These are phyloP conservation scores for Tympanopsis confertula DNA, from an alignment of 2,329 filamentous ascomycete genomes.

Conservation along the genomic window DNA sequence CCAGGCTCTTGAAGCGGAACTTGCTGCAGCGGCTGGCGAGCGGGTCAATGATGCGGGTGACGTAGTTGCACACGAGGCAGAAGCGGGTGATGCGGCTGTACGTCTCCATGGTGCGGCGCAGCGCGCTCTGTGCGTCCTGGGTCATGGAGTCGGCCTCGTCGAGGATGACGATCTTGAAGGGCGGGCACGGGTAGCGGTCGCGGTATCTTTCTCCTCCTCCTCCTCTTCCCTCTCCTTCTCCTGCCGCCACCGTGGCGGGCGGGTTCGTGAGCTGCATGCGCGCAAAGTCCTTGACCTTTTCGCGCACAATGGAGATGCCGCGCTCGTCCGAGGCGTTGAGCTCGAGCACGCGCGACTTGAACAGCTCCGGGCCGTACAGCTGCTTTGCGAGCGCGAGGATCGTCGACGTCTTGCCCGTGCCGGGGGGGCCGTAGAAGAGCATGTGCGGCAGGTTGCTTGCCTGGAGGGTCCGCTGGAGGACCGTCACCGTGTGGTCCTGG, in stretches of 20 bases:
- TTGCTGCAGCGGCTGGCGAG: conserved; percentile 88
- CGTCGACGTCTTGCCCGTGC: conserved; percentile 95
- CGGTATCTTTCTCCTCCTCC: too few relatives aligned
- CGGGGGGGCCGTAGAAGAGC: conserved; percentile 97
- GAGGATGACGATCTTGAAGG: conserved; percentile 97
- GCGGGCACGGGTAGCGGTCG: conserved; percentile 76
- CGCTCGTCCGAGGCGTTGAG: conserved; percentile 98
- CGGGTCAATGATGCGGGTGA: conserved; percentile 94
- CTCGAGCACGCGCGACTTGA: conserved; percentile 86
- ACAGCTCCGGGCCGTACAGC: conserved; percentile 88
- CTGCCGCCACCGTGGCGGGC: conserved; percentile 44
- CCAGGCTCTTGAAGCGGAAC: conserved; percentile 93
- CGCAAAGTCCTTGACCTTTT: conserved; percentile 97
- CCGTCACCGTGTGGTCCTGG: conserved; percentile 91
- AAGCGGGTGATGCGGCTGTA: conserved; percentile 95
- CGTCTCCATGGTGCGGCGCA: conserved; percentile 95
- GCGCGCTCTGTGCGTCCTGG: conserved; percentile 86
- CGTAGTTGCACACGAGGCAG: conserved; percentile 96
- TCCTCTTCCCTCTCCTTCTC: too few relatives aligned
- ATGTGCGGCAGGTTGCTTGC: conserved; percentile 95
- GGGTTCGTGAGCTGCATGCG: conserved; percentile 85
- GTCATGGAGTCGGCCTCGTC: conserved; percentile 99
- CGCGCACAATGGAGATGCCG: conserved; percentile 89
- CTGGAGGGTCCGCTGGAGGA: conserved; percentile 85
- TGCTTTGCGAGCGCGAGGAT: conserved; percentile 95